phyloP scores from a whole-genome alignment of 129 eudicot genomes.

The Chrysanthemum makinoi region DNA sequence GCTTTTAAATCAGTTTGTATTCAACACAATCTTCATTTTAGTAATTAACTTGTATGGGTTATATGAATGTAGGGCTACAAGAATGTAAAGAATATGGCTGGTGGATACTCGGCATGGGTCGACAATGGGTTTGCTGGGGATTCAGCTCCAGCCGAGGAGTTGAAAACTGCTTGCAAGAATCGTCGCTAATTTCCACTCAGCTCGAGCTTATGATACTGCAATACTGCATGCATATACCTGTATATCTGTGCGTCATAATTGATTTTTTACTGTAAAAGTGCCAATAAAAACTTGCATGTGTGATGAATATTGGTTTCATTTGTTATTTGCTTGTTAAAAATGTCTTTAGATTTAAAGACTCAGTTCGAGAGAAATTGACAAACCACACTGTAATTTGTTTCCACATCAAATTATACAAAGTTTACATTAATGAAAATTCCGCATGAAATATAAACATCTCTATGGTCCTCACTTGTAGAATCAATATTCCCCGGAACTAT shows the following conservation, averaged over 20 bases:
- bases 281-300: too few species aligned
- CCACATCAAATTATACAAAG: constrained; percentile 2
- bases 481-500: not conserved
- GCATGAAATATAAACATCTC: not conserved
- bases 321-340: not conserved
- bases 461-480: not conserved
- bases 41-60: not conserved
- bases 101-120: constrained; percentile 58
- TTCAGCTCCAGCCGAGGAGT: constrained; percentile 36
- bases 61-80: constrained; percentile 37
- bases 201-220: not conserved
- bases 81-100: constrained; percentile 44
- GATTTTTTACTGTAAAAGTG: too few species aligned
- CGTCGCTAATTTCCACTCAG: constrained; percentile 23
- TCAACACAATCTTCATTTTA: not conserved
- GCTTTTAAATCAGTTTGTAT: not conserved
- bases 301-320: too few species aligned
- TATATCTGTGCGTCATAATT: not conserved
- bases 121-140: constrained; percentile 34
- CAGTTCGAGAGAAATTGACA: not conserved
- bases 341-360: not conserved
- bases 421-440: not conserved
- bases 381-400: not conserved
- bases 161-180: constrained; percentile 49
- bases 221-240: not conserved